A percentile compares a stretch with the other conserved stretches of the same genome.
These are phyloP conservation scores for Haberlea rhodopensis DNA, from an alignment of 257 asterid genomes.

Conservation along the genomic window DNA sequence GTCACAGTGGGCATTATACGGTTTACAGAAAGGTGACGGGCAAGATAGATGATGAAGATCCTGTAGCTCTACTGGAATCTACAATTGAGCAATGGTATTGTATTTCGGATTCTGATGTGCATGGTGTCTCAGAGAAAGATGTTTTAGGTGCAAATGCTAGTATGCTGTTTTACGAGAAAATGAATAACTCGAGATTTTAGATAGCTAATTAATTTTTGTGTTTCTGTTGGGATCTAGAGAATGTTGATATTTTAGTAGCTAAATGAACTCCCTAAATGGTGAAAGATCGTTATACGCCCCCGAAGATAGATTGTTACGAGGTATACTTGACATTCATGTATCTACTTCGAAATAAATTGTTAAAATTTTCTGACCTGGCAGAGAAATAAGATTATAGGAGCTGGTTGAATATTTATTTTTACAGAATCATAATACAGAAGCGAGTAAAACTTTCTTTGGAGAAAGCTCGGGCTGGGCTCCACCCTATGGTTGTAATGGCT, in stretches of 20 bases:
- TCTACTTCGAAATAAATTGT: too few relatives aligned
- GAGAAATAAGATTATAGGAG: not conserved
- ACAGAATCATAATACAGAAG: not conserved
- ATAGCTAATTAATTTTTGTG: not conserved
- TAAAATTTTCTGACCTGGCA: not conserved
- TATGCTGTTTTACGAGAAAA: slow-evolving; percentile 76
- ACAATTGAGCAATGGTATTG: slow-evolving; percentile 68
- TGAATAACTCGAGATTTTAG: slow-evolving; percentile 32
- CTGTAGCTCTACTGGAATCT: slow-evolving; percentile 47
- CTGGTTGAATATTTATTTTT: too few relatives aligned
- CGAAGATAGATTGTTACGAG: too few relatives aligned
- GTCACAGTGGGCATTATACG: slow-evolving; percentile 81
- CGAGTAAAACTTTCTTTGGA: too few relatives aligned
- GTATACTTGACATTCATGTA: too few relatives aligned
- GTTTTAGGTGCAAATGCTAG: slow-evolving; percentile 79
- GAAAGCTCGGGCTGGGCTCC: too few relatives aligned
- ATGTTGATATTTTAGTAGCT: too few relatives aligned
- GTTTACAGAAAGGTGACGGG: slow-evolving; percentile 68
- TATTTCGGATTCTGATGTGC: slow-evolving; percentile 77
- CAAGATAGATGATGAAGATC: slow-evolving; percentile 45
- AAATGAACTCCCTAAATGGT: too few relatives aligned
- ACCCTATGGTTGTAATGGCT: too few relatives aligned
- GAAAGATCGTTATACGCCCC: too few relatives aligned
- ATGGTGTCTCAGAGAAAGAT: slow-evolving; percentile 59
- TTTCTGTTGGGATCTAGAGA: too few relatives aligned